Percentiles rank a stretch among this genome's conserved stretches.
Conservation (phyloP, 768 basidiomycete species). For the Russula sp. region DNA sequence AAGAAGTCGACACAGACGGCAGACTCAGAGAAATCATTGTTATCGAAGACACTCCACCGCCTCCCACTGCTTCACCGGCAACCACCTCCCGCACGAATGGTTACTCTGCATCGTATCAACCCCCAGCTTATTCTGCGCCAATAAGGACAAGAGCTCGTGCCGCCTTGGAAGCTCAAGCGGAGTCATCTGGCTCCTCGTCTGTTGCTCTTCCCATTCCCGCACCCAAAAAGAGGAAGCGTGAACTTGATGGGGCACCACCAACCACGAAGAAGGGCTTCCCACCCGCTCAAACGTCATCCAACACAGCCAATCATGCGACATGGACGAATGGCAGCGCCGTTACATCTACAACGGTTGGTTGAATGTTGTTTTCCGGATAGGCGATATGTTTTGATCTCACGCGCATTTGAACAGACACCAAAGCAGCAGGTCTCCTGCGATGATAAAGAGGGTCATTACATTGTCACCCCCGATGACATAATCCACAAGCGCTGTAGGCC, state of each 20-base stretch:
- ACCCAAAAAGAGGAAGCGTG: conserved; percentile 80
- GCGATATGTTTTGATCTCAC: conserved; percentile 27
- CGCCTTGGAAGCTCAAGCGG: conserved; percentile 77
- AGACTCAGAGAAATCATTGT: conserved; percentile 81
- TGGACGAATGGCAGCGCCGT: conserved; percentile 63
- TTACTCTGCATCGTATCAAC: conserved; percentile 77
- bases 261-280: conserved; percentile 56
- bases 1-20: conserved; percentile 78
- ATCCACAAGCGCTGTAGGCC: conserved; percentile 78
- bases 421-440: conserved; percentile 75
- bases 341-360: conserved; percentile 62
- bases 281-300: conserved; percentile 46
- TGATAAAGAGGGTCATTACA: conserved; percentile 98
- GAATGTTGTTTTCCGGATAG: conserved; percentile 26
- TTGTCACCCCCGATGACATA: conserved; percentile 86
- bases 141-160: conserved; percentile 81
- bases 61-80: conserved; percentile 72
- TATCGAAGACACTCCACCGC: conserved; percentile 87
- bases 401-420: conserved; percentile 43
- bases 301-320: conserved; percentile 49
- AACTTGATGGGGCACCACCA: conserved; percentile 65
- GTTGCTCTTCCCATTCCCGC: conserved; percentile 61
- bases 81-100: conserved; percentile 57
- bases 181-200: conserved; percentile 60
- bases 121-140: conserved; percentile 66